Evolutionary conservation across 352 stramenopile species (phyloP).

Genomic region (Globisporangium irregulare): DNA sequence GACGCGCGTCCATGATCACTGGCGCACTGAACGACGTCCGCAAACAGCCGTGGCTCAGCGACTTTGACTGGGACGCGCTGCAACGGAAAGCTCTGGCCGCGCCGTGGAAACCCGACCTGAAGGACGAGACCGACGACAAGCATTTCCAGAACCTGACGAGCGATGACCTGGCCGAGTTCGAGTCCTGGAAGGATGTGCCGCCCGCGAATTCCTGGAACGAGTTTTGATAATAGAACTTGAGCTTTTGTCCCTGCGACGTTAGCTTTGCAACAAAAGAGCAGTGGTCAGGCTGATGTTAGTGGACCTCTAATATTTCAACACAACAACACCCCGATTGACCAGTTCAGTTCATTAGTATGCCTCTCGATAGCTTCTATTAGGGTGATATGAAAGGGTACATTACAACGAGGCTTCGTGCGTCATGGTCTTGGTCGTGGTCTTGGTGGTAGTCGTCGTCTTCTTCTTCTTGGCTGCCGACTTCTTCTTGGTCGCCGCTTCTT

Average conservation of each 20-base stretch:
- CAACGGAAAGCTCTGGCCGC: slow-evolving; percentile 26
- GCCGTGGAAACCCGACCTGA: slow-evolving; percentile 44
- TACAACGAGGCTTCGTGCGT: slow-evolving; percentile 5
- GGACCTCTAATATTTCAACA: background rate
- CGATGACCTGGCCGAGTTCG: slow-evolving; percentile 30
- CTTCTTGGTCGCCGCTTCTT: slow-evolving; percentile 12
- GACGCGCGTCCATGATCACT: slow-evolving; percentile 32
- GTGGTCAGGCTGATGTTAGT: background rate
- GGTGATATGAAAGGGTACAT: slow-evolving; percentile 1
- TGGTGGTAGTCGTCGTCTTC: background rate
- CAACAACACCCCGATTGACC: background rate
- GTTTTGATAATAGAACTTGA: slow-evolving; percentile 24
- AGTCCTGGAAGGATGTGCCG: slow-evolving; percentile 31
- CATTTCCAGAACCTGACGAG: slow-evolving; percentile 39
- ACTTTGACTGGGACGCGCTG: slow-evolving; percentile 46
- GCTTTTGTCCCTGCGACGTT: background rate
- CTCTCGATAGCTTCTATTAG: background rate
- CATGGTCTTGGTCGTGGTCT: slow-evolving; percentile 1
- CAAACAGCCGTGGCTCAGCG: slow-evolving; percentile 32
- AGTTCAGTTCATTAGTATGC: background rate
- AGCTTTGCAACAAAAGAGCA: background rate
- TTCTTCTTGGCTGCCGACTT: background rate
- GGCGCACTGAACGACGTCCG: slow-evolving; percentile 28
- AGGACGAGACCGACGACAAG: slow-evolving; percentile 31
- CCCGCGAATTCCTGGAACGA: slow-evolving; percentile 35